A percentile compares a stretch with the other conserved stretches of the same genome.
Conservation (phyloP, 139 green algal genomes). For the Eudorina sp. region DNA sequence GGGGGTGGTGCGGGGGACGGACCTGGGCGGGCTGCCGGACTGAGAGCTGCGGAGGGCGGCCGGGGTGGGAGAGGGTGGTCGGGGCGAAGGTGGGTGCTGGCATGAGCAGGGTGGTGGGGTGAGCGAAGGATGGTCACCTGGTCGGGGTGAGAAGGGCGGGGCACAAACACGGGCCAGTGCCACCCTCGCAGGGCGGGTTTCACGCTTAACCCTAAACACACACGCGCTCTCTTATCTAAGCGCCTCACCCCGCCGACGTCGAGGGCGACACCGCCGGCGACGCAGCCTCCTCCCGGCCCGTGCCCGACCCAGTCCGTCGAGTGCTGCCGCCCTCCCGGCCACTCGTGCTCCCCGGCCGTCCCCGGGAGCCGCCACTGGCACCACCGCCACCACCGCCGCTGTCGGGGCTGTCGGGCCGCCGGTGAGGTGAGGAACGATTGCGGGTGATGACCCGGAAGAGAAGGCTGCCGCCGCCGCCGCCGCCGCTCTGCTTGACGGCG, state of each 20-base stretch:
- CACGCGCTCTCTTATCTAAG: no score
- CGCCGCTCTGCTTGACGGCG: not conserved
- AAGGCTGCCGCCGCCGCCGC: not conserved
- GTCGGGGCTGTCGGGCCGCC: not conserved
- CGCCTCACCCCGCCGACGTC: no score
- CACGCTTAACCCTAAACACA: no score
- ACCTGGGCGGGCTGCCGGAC: not conserved
- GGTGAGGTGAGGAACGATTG: slow-evolving; percentile 16
- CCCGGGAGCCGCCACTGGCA: not conserved
- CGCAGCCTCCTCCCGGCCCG: not conserved
- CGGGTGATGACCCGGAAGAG: slow-evolving; percentile 19
- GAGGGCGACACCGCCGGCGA: not conserved
- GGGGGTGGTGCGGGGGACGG: not conserved
- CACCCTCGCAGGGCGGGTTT: no score
- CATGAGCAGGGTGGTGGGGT: no score
- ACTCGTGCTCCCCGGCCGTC: not conserved
- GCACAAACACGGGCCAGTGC: no score
- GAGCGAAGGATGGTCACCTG: no score
- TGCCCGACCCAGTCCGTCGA: no score
- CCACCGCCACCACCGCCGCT: not conserved
- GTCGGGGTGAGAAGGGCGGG: no score
- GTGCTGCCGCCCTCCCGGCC: not conserved
- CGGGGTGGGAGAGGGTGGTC: not conserved
- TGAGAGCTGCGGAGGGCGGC: not conserved
- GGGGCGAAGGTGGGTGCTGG: not conserved